These are phyloP conservation scores for Colletotrichum liaoningense DNA, from an alignment of 2,329 filamentous ascomycete genomes.

Conservation along the genomic window DNA sequence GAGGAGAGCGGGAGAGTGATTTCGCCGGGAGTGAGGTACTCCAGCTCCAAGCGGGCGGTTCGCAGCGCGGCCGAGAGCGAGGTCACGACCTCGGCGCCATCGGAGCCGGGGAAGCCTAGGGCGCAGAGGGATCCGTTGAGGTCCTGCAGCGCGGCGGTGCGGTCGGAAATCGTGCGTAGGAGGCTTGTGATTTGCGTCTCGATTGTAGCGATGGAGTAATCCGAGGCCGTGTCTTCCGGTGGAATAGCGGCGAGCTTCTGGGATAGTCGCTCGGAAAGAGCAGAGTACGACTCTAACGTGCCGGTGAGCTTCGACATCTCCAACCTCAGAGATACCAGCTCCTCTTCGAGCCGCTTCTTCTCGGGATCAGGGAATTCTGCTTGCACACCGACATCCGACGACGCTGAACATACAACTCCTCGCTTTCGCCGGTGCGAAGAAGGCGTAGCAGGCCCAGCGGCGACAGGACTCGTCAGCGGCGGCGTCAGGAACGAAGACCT, in stretches of 20 bases:
- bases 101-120: constrained; percentile 63
- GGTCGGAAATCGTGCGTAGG: constrained; percentile 59
- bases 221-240: constrained; percentile 30
- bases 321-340: constrained; percentile 59
- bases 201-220: constrained; percentile 41
- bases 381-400: constrained; percentile 53
- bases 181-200: constrained; percentile 57
- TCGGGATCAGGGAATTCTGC: constrained; percentile 54
- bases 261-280: constrained; percentile 51
- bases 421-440: constrained; percentile 40
- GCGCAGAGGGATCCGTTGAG: constrained; percentile 57
- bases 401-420: constrained; percentile 36
- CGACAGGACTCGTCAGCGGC: constrained; percentile 63
- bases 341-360: constrained; percentile 55
- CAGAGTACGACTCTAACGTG: constrained; percentile 60
- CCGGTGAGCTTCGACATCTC: constrained; percentile 60
- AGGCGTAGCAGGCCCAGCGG: constrained; percentile 49
- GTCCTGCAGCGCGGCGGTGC: constrained; percentile 57
- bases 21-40: constrained; percentile 71
- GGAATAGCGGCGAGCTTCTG: constrained; percentile 49
- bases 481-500: constrained; percentile 65
- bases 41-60: constrained; percentile 68
- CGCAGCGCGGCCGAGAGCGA: constrained; percentile 64
- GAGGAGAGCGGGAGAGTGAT: constrained; percentile 62
- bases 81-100: constrained; percentile 60